Base-by-base conservation (phyloP, 371 early-diverging fungal species). In the Dinochytrium kinnereticum region DNA sequence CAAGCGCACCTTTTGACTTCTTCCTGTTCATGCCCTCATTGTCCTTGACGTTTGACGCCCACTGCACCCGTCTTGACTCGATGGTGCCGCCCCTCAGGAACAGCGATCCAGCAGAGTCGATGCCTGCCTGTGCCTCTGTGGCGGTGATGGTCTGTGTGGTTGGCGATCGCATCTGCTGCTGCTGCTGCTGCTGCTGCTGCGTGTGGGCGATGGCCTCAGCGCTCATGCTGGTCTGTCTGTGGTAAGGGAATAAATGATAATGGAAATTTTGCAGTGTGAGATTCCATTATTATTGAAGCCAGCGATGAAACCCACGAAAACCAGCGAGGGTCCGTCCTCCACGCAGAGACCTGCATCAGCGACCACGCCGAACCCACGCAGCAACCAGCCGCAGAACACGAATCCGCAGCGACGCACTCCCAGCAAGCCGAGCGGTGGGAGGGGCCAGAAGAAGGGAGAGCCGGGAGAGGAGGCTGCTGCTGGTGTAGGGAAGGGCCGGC, bases 21-120 rank as follows among this genome's bases (percentile, higher is more conserved):
- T 61, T 61, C 7, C 37, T 28, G 3, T 24, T 24, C 37, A 61
- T 21, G 7, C 61, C 61, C 34, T 61, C 61, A 37, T 61, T 61
- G 61, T 61, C 61, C 24, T 61, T 36, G 10, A 61, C 61, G 26
- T 61, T 37, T 13, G 61, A 61, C 2, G 61, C 61, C 61, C 61
- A 61, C 36, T 61, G 61, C 31, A 61, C 61, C 24, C 61, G 3
- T 37, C 61, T 61, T 3, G 30, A 33, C 36, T 61, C 61, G 37
- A 61, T 24, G 3, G 61, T 7, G 7, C 61, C 61, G 5, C 61
- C 61, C 5, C 61, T 17, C 61, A 61, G 36, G 36, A 34, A 61
- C 5, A 61, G 30, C 10, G n/a, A 21, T 17, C 61, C 61, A 15
- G 24, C 24, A 33, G 31, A 17, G 10, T 61, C 37, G 13, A 19